phyloP scores from a whole-genome alignment of 345 rosid genomes.

The Gossypium turneri region DNA sequence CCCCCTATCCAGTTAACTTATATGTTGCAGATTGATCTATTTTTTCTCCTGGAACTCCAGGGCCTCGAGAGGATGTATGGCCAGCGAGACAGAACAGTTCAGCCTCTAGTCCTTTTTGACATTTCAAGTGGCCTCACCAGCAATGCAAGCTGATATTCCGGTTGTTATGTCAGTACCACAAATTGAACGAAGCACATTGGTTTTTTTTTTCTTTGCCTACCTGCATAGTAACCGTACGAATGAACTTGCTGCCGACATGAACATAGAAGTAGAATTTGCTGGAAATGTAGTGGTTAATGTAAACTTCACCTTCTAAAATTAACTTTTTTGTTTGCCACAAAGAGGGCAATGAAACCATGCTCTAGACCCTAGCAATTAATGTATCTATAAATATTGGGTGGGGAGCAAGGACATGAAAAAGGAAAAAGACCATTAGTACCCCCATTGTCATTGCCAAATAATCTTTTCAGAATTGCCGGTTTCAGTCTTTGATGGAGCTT shows the following conservation, averaged over 20 bases:
- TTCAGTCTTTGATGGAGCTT: neutral
- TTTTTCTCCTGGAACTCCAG: slow-evolving; percentile 93
- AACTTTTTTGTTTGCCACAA: neutral
- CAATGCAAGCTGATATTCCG: slow-evolving; percentile 45
- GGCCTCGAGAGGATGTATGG: slow-evolving; percentile 84
- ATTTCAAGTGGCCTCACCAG: slow-evolving; percentile 58
- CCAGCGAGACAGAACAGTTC: slow-evolving; percentile 79
- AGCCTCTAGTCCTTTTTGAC: slow-evolving; percentile 65
- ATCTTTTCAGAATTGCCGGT: neutral
- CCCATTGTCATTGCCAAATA: neutral
- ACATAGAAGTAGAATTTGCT: neutral
- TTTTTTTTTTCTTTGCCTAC: neutral
- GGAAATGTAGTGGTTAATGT: neutral
- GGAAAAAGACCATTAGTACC: neutral
- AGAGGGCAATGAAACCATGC: neutral
- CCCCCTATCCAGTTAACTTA: slow-evolving; percentile 73
- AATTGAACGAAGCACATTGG: neutral
- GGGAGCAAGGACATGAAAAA: slow-evolving; percentile 4
- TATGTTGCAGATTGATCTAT: slow-evolving; percentile 76
- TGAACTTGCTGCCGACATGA: neutral
- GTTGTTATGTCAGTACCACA: slow-evolving; percentile 16
- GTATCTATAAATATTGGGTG: neutral
- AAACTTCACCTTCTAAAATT: neutral
- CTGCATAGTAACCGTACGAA: neutral
- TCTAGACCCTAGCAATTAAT: too few species aligned